Evolutionary conservation across 306 rosid genomes (phyloP).

Genomic region (Dicorynia guianensis): DNA sequence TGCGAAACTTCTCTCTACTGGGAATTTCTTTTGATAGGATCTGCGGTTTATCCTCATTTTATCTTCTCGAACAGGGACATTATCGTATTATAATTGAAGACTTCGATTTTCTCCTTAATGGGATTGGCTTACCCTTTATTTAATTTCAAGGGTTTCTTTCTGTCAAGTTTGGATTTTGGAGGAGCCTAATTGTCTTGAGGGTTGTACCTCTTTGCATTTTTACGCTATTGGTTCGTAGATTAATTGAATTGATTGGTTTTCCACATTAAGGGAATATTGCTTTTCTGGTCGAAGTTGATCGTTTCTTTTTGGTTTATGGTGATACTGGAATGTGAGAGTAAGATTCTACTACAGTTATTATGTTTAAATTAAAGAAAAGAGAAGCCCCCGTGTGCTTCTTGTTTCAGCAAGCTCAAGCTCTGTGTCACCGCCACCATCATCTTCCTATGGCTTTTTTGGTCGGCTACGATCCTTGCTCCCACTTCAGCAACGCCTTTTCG

Average conservation of each 20-base stretch:
- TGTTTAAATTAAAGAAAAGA: conserved; percentile 52
- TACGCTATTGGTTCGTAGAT: no score
- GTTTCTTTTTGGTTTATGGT: conserved; percentile 35
- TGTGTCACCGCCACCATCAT: conserved; percentile 14
- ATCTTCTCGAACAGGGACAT: not conserved
- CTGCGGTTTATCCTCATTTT: conserved; percentile 13
- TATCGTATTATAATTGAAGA: not conserved
- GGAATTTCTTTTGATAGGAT: not conserved
- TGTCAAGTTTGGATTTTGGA: no score
- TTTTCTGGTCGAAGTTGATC: no score
- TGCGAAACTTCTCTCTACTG: conserved; percentile 7
- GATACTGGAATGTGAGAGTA: conserved; percentile 35
- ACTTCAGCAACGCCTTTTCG: conserved; percentile 41
- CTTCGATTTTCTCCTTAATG: not conserved
- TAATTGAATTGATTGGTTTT: no score
- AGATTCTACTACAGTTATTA: conserved; percentile 46
- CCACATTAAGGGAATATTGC: not conserved
- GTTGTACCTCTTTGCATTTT: no score
- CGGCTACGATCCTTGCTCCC: conserved; percentile 48
- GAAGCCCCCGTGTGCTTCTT: conserved; percentile 43
- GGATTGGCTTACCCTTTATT: no score
- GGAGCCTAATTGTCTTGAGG: no score
- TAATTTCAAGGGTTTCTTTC: no score
- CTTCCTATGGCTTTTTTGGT: conserved; percentile 47
- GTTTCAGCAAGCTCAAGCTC: conserved; percentile 36